Percentiles rank a stretch among this genome's conserved stretches.
These are phyloP conservation scores for Colletotrichum sp. DNA, from an alignment of 2,329 filamentous ascomycete genomes.

Conservation along the genomic window DNA sequence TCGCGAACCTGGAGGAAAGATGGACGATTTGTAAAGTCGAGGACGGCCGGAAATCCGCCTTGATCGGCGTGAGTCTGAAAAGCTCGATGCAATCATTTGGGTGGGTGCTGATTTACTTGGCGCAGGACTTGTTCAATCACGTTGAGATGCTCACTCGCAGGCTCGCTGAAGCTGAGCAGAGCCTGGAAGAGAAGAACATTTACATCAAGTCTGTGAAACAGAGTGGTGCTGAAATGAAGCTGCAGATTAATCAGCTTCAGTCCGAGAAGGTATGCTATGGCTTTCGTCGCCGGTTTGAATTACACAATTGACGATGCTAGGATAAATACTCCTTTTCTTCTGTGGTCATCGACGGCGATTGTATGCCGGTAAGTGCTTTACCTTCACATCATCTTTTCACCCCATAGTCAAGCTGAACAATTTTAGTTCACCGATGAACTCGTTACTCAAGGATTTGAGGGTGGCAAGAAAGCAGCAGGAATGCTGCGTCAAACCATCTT, in stretches of 20 bases:
- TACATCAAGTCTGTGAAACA: neutral
- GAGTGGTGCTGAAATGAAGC: neutral
- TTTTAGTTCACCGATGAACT: slow-evolving; percentile 37
- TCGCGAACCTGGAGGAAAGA: neutral
- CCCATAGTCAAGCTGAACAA: neutral
- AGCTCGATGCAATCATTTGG: neutral
- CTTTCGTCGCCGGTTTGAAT: neutral
- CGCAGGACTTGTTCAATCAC: neutral
- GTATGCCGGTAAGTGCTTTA: slow-evolving; percentile 36
- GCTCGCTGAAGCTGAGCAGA: neutral
- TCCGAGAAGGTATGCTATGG: neutral
- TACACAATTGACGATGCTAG: slow-evolving; percentile 1
- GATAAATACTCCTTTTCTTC: slow-evolving; percentile 31
- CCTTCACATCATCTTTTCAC: too few species aligned
- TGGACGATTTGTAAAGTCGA: neutral
- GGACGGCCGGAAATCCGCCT: neutral
- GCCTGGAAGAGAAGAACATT: neutral
- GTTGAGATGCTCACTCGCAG: neutral
- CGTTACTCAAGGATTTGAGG: slow-evolving; percentile 31
- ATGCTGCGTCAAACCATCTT: slow-evolving; percentile 29
- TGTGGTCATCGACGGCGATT: slow-evolving; percentile 43
- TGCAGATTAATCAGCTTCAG: neutral
- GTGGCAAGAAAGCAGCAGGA: slow-evolving; percentile 33
- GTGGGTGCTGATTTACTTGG: too few species aligned
- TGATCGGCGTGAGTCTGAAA: neutral